These are phyloP conservation scores for Lachancea fermentati DNA, from an alignment of 805 yeast genomes.

Conservation along the genomic window DNA sequence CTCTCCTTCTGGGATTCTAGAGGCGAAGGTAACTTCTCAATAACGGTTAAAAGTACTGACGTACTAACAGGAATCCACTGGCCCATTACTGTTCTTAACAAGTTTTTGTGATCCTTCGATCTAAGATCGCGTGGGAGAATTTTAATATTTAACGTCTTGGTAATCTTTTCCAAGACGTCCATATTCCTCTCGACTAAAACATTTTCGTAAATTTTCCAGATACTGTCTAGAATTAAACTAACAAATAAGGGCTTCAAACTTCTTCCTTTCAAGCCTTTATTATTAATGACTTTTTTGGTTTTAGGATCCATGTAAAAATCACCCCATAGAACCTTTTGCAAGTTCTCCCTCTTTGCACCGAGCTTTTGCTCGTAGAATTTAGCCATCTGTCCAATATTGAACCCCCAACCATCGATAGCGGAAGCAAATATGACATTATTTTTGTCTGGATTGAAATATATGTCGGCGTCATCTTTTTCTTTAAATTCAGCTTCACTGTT, in stretches of 20 bases:
- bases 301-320: constrained; percentile 87
- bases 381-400: constrained; percentile 82
- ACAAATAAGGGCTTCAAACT: constrained; percentile 78
- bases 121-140: constrained; percentile 69
- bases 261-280: constrained; percentile 57
- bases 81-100: constrained; percentile 64
- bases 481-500: constrained; percentile 47
- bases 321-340: constrained; percentile 93
- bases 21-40: constrained; percentile 84
- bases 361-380: constrained; percentile 77
- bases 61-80: constrained; percentile 95
- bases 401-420: constrained; percentile 98
- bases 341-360: constrained; percentile 73
- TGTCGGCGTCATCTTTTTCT: constrained; percentile 72
- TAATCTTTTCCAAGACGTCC: constrained; percentile 71
- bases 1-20: constrained; percentile 65
- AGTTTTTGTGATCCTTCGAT: constrained; percentile 65
- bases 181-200: constrained; percentile 58
- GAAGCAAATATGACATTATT: constrained; percentile 87
- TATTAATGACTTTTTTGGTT: constrained; percentile 71
- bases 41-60: constrained; percentile 76
- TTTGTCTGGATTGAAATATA: constrained; percentile 81
- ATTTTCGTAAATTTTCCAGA: constrained; percentile 86
- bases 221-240: constrained; percentile 75
- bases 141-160: constrained; percentile 60